Evolutionary conservation across 495 filamentous ascomycete genomes (phyloP).

Genomic region (Penicillium atrosanguineum): DNA sequence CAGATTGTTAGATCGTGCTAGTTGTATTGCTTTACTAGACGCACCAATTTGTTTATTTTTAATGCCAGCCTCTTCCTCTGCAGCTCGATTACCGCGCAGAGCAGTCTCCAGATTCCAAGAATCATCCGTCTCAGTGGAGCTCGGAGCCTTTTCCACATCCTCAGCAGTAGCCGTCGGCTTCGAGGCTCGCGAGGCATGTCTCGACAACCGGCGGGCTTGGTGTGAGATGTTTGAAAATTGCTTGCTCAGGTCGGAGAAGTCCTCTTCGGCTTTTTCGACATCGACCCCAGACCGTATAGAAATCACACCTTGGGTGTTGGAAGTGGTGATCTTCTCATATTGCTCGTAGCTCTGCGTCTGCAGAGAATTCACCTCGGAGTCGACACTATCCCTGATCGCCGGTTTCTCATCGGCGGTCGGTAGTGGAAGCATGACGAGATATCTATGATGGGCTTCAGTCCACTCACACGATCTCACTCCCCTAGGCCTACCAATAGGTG

Average conservation of each 20-base stretch:
- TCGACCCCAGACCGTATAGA: conserved; percentile 54
- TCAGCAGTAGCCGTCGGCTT: conserved; percentile 34
- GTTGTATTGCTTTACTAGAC: neutral
- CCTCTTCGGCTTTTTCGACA: conserved; percentile 68
- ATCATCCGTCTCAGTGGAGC: conserved; percentile 48
- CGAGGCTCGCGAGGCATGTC: conserved; percentile 39
- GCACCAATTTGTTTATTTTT: conserved; percentile 69
- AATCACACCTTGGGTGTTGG: conserved; percentile 47
- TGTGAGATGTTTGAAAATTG: conserved; percentile 69
- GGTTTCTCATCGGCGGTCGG: conserved; percentile 14
- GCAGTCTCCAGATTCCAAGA: conserved; percentile 70
- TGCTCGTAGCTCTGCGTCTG: conserved; percentile 28
- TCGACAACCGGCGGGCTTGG: conserved; percentile 41
- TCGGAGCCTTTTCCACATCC: conserved; percentile 50
- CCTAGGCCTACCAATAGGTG: neutral
- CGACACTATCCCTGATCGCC: conserved; percentile 11
- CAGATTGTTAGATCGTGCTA: neutral
- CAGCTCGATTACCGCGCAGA: conserved; percentile 63
- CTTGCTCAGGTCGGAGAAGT: conserved; percentile 72
- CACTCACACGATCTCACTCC: neutral
- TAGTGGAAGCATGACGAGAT: neutral
- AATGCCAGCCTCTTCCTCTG: conserved; percentile 75
- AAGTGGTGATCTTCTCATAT: conserved; percentile 27
- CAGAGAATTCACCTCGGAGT: conserved; percentile 27
- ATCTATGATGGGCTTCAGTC: neutral